phyloP scores from a whole-genome alignment of 805 yeast genomes.

The Ogataea methylovora region DNA sequence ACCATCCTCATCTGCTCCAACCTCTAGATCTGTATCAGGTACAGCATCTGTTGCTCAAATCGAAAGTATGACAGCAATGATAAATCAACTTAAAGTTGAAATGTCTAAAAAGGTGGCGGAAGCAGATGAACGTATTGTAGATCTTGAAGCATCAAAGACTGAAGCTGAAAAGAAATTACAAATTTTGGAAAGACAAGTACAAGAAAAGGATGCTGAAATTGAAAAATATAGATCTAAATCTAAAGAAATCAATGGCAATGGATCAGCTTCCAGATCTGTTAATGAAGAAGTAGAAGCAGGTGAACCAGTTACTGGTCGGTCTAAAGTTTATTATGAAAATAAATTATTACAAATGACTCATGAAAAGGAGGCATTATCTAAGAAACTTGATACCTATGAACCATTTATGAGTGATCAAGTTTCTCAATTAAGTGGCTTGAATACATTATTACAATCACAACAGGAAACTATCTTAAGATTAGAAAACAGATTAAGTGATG shows the following conservation, averaged over 20 bases:
- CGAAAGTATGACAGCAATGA: conserved; percentile 16
- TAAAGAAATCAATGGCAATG: too few relatives aligned
- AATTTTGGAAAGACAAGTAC: conserved; percentile 1
- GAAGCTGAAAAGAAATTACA: conserved; percentile 5
- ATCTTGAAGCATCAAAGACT: conserved; percentile 33
- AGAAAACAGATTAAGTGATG: conserved; percentile 32
- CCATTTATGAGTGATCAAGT: conserved; percentile 47
- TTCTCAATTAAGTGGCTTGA: conserved; percentile 43
- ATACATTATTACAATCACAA: conserved; percentile 47
- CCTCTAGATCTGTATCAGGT: too few relatives aligned
- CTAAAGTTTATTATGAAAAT: conserved; percentile 14
- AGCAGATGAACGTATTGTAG: conserved; percentile 48
- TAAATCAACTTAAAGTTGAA: conserved; percentile 29
- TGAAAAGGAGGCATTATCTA: conserved; percentile 35
- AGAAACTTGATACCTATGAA: conserved; percentile 38
- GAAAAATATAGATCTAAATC: conserved; percentile 1
- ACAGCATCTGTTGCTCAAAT: conserved; percentile 4
- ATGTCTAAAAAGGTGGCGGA: conserved; percentile 45
- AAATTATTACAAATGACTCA: conserved; percentile 34
- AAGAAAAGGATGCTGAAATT: conserved; percentile 3
- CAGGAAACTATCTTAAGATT: conserved; percentile 36
- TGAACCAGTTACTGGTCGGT: conserved; percentile 9
- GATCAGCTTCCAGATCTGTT: conserved; percentile 3
- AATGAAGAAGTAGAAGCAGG: conserved; percentile 1
- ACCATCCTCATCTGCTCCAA: neutral